Percentiles rank a stretch among this genome's conserved stretches.
Evolutionary conservation across 2,329 filamentous ascomycete genomes (phyloP).

Genomic region (Exophiala xenobiotica): DNA sequence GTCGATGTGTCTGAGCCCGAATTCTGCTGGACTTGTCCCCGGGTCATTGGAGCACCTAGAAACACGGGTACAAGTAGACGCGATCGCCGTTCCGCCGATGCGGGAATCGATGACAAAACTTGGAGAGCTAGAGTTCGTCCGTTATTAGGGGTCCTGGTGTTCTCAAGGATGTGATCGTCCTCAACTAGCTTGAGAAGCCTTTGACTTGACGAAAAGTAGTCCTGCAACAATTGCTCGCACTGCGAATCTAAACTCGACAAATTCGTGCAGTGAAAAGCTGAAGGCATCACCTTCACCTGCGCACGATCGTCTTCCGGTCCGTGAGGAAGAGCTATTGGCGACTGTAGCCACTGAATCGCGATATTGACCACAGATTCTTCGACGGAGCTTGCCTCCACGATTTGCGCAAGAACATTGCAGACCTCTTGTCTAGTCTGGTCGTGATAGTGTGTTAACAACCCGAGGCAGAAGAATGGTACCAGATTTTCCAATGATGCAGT

Average conservation of each 20-base stretch:
- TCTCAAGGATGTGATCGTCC: slow-evolving; percentile 20
- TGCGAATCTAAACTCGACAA: slow-evolving; percentile 58
- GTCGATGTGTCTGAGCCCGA: slow-evolving; percentile 21
- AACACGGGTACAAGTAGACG: slow-evolving; percentile 82
- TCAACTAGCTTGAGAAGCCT: slow-evolving; percentile 65
- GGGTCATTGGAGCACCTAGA: slow-evolving; percentile 62
- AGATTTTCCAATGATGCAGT: slow-evolving; percentile 68
- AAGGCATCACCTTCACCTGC: slow-evolving; percentile 31
- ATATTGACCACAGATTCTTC: slow-evolving; percentile 71
- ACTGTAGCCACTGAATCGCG: slow-evolving; percentile 73
- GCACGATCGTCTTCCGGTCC: not conserved
- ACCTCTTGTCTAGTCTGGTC: slow-evolving; percentile 86
- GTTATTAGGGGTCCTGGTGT: slow-evolving; percentile 36
- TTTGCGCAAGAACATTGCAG: slow-evolving; percentile 69
- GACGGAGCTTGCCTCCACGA: slow-evolving; percentile 68
- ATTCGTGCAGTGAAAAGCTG: slow-evolving; percentile 82
- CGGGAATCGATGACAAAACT: slow-evolving; percentile 70
- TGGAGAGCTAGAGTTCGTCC: slow-evolving; percentile 76
- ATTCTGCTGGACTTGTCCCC: slow-evolving; percentile 16
- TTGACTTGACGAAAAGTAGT: slow-evolving; percentile 55
- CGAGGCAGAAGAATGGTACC: slow-evolving; percentile 81
- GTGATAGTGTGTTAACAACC: slow-evolving; percentile 80
- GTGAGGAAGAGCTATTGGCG: slow-evolving; percentile 4
- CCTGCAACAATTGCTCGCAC: slow-evolving; percentile 53
- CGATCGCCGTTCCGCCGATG: slow-evolving; percentile 80